Base-by-base conservation (phyloP, 2,329 filamentous ascomycete species). In the Aspergillus carbonarius region DNA sequence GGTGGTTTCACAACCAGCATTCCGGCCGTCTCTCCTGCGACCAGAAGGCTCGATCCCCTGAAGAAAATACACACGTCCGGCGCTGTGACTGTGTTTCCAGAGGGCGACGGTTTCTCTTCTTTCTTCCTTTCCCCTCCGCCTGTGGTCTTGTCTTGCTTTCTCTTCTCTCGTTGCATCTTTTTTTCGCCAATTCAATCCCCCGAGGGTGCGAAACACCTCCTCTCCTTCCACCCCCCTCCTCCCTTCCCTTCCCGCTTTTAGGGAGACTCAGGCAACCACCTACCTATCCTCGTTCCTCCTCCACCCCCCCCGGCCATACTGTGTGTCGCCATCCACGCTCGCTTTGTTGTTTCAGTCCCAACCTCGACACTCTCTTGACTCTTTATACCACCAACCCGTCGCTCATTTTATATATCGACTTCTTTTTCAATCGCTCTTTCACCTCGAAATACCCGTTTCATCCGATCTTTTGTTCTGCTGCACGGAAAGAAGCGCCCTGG, bases 241-340 rank as follows among this genome's bases (percentile, higher is more conserved):
- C 32, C 30, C 23, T 44, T 39, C 47, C 30, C 30, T 51, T 49
- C 54, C 48, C 56, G 42, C 54, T 47, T 50, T 40, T 18, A 44
- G 56, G 50, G 56, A 54, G 56, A 58, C 56, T 58, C 56, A 58
- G 56, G 56, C 56, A 58, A 47, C 56, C 35, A 42, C 30, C 30
- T 46, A 23, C 30, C 46, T 27, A 55, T 40, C 49, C 44, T 42
- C n/a, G n/a, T n/a, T n/a, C n/a, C n/a, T n/a, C n/a, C n/a, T n/a
- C n/a, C n/a, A n/a, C n/a, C 20, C 37, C 48, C 55, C 52, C 48
- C 55, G 66, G 65, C 64, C 60, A 70, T 70, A 71, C 71, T 71
- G 69, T 67, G 65, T 68, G 68, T 73, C 65, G 70, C 70, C 71
- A 59, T 34, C 65, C 66, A 61, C 71, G 54, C 65, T 74, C 71